Percentiles rank a stretch among this genome's conserved stretches.
Conservation (phyloP, 208 protist genomes). For the Zelonia costaricensis region DNA sequence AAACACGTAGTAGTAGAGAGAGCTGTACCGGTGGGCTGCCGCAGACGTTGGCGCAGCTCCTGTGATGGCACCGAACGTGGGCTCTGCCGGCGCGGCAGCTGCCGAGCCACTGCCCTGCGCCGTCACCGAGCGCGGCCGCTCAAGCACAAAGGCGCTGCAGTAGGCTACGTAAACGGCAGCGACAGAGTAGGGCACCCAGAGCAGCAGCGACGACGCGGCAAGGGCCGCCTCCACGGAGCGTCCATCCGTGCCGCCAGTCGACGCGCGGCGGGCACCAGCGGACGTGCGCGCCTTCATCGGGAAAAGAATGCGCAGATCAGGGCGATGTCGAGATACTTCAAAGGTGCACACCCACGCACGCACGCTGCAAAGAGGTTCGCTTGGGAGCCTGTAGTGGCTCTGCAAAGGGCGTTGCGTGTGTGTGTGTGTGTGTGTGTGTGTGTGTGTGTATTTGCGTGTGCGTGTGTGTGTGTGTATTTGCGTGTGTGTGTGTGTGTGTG, state of each 20-base stretch:
- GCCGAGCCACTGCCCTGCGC: too few relatives aligned
- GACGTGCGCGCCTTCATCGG: constrained; percentile 15
- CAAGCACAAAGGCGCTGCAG: constrained; percentile 50
- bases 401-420: too few relatives aligned
- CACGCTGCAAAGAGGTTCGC: background rate
- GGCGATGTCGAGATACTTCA: too few relatives aligned
- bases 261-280: constrained; percentile 7
- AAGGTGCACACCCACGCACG: background rate
- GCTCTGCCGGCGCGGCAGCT: background rate
- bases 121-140: constrained; percentile 1
- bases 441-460: too few relatives aligned
- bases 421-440: background rate
- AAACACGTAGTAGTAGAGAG: constrained; percentile 51
- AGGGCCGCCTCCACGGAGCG: constrained; percentile 41
- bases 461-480: too few relatives aligned
- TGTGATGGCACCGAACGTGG: background rate
- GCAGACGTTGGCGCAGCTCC: background rate
- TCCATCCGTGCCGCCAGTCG: constrained; percentile 12
- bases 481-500: too few relatives aligned
- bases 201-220: constrained; percentile 39
- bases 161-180: constrained; percentile 67
- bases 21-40: constrained; percentile 18
- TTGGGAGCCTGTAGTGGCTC: too few relatives aligned
- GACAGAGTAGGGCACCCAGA: constrained; percentile 72
- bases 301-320: background rate